Evolutionary conservation across 495 filamentous ascomycete genomes (phyloP).

Genomic region (Neurospora tetraspora): DNA sequence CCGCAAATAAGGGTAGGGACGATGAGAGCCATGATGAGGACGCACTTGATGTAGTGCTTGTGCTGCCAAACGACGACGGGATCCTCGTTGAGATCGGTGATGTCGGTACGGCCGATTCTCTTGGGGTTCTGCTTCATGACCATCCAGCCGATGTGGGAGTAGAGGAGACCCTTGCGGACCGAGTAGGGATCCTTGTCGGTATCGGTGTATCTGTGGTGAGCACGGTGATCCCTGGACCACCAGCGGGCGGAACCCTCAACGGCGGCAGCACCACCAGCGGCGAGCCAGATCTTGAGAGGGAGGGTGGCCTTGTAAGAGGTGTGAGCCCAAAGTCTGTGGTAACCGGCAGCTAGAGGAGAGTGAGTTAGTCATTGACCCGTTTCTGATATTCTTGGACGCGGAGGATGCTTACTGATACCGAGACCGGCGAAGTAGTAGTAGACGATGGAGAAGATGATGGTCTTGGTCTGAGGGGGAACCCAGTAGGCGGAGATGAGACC

Average conservation of each 20-base stretch:
- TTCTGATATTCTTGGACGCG: neutral
- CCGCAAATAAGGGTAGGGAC: conserved; percentile 79
- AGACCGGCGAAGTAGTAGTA: conserved; percentile 93
- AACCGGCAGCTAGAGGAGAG: conserved; percentile 40
- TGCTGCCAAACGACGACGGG: conserved; percentile 92
- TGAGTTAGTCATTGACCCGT: conserved; percentile 9
- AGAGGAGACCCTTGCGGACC: conserved; percentile 93
- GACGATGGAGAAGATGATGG: conserved; percentile 65
- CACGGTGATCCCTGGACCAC: conserved; percentile 95
- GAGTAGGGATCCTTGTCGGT: conserved; percentile 99
- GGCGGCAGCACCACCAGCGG: conserved; percentile 83
- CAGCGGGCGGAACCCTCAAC: conserved; percentile 94
- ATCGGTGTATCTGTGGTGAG: conserved; percentile 98
- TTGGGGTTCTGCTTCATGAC: conserved; percentile 91
- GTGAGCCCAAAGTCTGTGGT: conserved; percentile 93
- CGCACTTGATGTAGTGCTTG: conserved; percentile 82
- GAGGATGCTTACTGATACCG: conserved; percentile 60
- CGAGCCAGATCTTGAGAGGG: conserved; percentile 87
- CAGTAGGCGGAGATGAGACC: conserved; percentile 72
- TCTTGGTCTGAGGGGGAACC: conserved; percentile 68
- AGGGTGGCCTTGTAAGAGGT: conserved; percentile 84
- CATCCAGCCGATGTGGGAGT: conserved; percentile 93
- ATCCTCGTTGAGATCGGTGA: conserved; percentile 92
- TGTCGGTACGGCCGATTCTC: conserved; percentile 90
- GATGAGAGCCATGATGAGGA: conserved; percentile 77